Percentiles rank a stretch among this genome's conserved stretches.
These are phyloP conservation scores for Teunomyces funiuensis DNA, from an alignment of 805 yeast species.

Conservation along the genomic window DNA sequence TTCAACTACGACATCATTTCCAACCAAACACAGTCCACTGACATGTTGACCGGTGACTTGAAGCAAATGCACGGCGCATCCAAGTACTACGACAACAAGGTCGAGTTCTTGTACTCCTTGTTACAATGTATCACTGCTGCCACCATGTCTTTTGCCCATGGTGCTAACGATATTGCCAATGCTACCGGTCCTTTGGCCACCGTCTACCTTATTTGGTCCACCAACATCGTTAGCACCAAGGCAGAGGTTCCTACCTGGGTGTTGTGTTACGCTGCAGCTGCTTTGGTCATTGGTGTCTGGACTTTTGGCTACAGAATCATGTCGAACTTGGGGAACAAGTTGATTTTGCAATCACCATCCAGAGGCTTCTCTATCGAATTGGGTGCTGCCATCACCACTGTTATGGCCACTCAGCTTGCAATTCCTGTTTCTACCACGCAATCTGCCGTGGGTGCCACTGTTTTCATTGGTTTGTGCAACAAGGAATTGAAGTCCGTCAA, in stretches of 20 bases:
- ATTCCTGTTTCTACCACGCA: conserved; percentile 80
- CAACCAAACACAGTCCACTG: conserved; percentile 41
- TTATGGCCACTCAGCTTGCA: conserved; percentile 69
- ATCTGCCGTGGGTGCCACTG: conserved; percentile 76
- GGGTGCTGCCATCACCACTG: conserved; percentile 75
- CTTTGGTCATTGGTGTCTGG: conserved; percentile 69
- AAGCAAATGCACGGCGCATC: conserved; percentile 54
- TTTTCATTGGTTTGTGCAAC: conserved; percentile 73
- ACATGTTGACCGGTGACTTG: conserved; percentile 47
- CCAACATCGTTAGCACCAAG: conserved; percentile 45
- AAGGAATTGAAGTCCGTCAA: conserved; percentile 60
- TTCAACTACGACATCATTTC: conserved; percentile 62
- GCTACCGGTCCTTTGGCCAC: conserved; percentile 77
- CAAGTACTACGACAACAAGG: conserved; percentile 66
- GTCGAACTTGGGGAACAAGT: conserved; percentile 68
- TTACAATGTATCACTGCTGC: conserved; percentile 73
- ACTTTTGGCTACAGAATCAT: conserved; percentile 70
- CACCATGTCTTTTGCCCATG: conserved; percentile 81
- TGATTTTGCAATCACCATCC: conserved; percentile 74
- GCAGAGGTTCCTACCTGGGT: conserved; percentile 72
- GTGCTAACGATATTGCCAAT: conserved; percentile 76
- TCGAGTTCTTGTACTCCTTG: conserved; percentile 66
- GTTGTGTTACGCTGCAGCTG: conserved; percentile 63
- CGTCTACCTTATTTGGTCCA: conserved; percentile 59
- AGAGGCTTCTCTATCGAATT: conserved; percentile 76